A percentile compares a stretch with the other conserved stretches of the same genome.
phyloP scores from a whole-genome alignment of 2,329 filamentous ascomycete genomes.

The Alternaria longipes region DNA sequence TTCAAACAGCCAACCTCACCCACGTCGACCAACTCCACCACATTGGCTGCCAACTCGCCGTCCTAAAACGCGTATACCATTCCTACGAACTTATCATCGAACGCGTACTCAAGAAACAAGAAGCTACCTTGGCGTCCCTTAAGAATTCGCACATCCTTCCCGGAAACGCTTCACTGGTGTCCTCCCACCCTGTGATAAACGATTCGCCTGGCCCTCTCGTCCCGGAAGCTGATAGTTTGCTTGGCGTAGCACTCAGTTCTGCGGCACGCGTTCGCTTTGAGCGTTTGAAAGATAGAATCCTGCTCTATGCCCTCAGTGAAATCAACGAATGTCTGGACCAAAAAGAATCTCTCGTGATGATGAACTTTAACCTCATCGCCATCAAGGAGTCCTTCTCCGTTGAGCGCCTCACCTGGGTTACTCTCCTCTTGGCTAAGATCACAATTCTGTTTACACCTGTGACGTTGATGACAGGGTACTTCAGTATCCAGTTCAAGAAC shows the following conservation, averaged over 20 bases:
- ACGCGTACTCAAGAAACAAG: constrained; percentile 62
- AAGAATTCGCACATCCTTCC: constrained; percentile 55
- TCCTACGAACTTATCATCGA: constrained; percentile 68
- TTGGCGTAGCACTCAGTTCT: constrained; percentile 57
- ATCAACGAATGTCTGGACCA: constrained; percentile 72
- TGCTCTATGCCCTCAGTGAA: constrained; percentile 68
- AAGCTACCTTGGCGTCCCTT: constrained; percentile 54
- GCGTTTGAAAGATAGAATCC: constrained; percentile 66
- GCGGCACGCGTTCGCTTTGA: constrained; percentile 67
- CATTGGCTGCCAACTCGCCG: constrained; percentile 68
- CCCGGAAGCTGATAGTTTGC: constrained; percentile 50
- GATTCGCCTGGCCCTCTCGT: constrained; percentile 34
- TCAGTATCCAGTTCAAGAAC: constrained; percentile 70
- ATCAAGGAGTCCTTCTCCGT: constrained; percentile 78
- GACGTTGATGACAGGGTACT: constrained; percentile 78
- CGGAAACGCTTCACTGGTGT: constrained; percentile 40
- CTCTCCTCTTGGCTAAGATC: constrained; percentile 76
- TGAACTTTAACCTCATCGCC: constrained; percentile 81
- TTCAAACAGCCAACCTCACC: constrained; percentile 58
- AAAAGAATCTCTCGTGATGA: constrained; percentile 73
- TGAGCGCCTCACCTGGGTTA: constrained; percentile 75
- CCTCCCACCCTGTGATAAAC: constrained; percentile 27
- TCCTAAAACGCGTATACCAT: constrained; percentile 68
- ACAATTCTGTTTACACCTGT: constrained; percentile 80
- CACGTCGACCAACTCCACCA: constrained; percentile 65